Base-by-base conservation (phyloP, 2,329 filamentous ascomycete genomes). In the Huntiella moniliformis region DNA sequence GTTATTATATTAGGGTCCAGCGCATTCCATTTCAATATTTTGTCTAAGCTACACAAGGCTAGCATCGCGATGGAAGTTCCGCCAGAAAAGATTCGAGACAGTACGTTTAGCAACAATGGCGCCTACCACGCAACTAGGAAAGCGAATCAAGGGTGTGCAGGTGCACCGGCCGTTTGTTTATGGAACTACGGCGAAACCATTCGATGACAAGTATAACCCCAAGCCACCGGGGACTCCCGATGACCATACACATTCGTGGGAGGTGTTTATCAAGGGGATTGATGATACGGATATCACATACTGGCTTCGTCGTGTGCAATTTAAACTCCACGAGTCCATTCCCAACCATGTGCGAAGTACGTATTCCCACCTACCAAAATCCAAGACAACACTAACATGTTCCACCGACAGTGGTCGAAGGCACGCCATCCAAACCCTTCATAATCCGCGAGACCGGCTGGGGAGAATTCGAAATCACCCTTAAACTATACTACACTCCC, bases 281-380 rank as follows among this genome's bases (percentile, higher is more conserved):
- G 85, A 93, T 56, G 83, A 84, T 60, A 82, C 84, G 50, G 84
- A 94, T 58, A 81, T 96, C 53, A 86, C 83, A 22, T 91, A 93
- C 62, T 98, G 91, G 86, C 71, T 96, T 53, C 84, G 88, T 49
- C 88, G 93, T 56, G 88, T 98, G 1, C 87, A 95, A 60, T 98
- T 98, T 66, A 96, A 96, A 62, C 75, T 98, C 12, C 88, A 95
- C 68, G 87, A 96, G 62, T 95, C 88, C 7, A 96, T 95, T 60
- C 79, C 85, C 22, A 93, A 95, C 61, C 82, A 82, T 48, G 73
- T 91, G 16, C 81, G 91, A 54, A 93, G 74, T 73, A 60, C 51
- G 70, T 61, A 3, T 38, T 32, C 28, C 22, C 8, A 28, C 17
- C n/a, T 33, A 13, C 3, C 10, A 5, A 1, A 15, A 6, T 16